A percentile compares a stretch with the other conserved stretches of the same genome.
These are phyloP conservation scores for Apiospora marii DNA, from an alignment of 2,329 filamentous ascomycete genomes.

Conservation along the genomic window DNA sequence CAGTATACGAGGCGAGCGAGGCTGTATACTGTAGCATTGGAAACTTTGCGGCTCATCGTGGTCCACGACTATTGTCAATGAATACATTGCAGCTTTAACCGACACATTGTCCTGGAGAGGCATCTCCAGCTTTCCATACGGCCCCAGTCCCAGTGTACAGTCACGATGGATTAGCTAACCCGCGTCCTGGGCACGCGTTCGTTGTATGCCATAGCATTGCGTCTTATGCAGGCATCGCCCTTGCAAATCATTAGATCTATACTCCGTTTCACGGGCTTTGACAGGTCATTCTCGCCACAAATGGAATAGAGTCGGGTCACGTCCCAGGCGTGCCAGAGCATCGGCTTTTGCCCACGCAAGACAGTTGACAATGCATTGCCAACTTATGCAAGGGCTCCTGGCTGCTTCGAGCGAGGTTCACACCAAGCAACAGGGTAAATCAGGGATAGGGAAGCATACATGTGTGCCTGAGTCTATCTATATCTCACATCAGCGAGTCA, in stretches of 20 bases:
- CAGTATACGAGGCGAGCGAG: neutral
- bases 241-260: neutral
- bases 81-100: neutral
- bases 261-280: constrained; percentile 2
- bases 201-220: constrained; percentile 1
- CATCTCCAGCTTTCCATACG: neutral
- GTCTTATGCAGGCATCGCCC: neutral
- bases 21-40: neutral
- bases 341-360: neutral
- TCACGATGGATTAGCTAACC: neutral
- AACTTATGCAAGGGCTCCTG: constrained; percentile 2
- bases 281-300: neutral
- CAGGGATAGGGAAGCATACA: neutral
- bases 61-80: neutral
- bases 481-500: neutral
- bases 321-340: neutral
- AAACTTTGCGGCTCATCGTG: neutral
- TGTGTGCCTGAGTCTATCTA: neutral
- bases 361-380: neutral
- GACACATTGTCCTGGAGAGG: neutral
- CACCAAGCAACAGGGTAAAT: neutral
- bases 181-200: neutral
- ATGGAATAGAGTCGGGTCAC: neutral
- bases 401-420: neutral
- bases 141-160: neutral